Evolutionary conservation across 2,329 filamentous ascomycete genomes (phyloP).

Genomic region (Pezizomycotina sp.): DNA sequence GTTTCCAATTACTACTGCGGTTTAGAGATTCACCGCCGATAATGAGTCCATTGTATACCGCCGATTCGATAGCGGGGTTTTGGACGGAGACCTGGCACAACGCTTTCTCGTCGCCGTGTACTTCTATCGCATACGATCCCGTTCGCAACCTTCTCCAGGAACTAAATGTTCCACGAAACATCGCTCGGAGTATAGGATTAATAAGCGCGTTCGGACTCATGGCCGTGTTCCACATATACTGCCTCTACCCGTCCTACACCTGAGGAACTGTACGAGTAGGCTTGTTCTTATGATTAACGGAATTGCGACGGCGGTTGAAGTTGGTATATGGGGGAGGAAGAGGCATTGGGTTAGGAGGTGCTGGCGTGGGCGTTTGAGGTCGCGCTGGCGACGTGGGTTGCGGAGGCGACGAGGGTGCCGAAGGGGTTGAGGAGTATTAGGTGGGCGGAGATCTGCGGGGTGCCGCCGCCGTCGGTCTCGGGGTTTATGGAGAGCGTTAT

Average conservation of each 20-base stretch:
- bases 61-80: conserved; percentile 16
- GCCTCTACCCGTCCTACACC: too few species aligned
- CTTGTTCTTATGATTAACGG: conserved; percentile 16
- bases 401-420: conserved; percentile 23
- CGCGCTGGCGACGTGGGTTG: conserved; percentile 25
- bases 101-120: conserved; percentile 18
- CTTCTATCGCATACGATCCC: conserved; percentile 10
- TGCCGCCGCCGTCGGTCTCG: too few species aligned
- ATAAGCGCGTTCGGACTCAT: conserved; percentile 15
- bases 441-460: too few species aligned
- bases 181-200: conserved; percentile 11
- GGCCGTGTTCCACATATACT: conserved; percentile 16
- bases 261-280: too few species aligned
- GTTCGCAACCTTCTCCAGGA: conserved; percentile 8
- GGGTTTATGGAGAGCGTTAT: too few species aligned
- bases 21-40: conserved; percentile 8
- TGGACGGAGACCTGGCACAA: conserved; percentile 19
- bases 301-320: conserved; percentile 22
- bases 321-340: conserved; percentile 23
- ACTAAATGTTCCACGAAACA: conserved; percentile 4
- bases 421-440: conserved; percentile 20
- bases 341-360: conserved; percentile 23
- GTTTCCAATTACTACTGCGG: conserved; percentile 11
- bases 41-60: conserved; percentile 13
- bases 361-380: conserved; percentile 26